Base-by-base conservation (phyloP, 306 rosid genomes). In the barrel medic (Medicago truncatula) region DNA sequence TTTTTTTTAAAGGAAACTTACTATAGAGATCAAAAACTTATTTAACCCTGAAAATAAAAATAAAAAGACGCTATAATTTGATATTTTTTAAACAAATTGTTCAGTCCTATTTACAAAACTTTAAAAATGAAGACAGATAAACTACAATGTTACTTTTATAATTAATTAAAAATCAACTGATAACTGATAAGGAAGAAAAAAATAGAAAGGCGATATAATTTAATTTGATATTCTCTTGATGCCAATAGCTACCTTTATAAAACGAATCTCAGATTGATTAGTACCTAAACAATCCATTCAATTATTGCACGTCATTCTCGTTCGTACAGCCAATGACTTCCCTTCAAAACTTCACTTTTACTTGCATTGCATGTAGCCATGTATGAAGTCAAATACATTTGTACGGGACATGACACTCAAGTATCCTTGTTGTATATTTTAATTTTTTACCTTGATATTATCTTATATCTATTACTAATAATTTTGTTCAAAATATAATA, bases 241-340 rank as follows among this genome's bases (percentile, higher is more conserved):
- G 9, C 14, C 15, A 57, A 56, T 57, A 21, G 63, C 7, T 10
- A 6, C 34, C n/a, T 8, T 59, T 25, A 21, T 59, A 28, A 60
- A 14, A 60, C 8, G 38, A 21, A 11, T 14, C 41, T 62, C 6
- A 40, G 40, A 71, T 39, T 62, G 49, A 71, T 39, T 62, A 12
- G 23, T 34, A 21, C 57, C 67, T 49, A 69, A 69, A 31, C 14
- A 8, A 59, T 44, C 36, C 49, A 59, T 46, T 36, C 63, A 70
- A 44, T 66, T 65, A 74, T 49, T 59, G 71, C 65, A 49, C 38
- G 39, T 61, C 47, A 61, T 47, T 36, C 38, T 18, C 10, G 10
- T 46, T 31, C 10, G 10, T 34, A 43, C 14, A 28, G 1, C 15
- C 9, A 2, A 40, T 6, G 65, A 17, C 28, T 18, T 75, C 9